A percentile compares a stretch with the other conserved stretches of the same genome.
Conservation (phyloP, 2,329 filamentous ascomycete species). For the Stenocarpella maydis region DNA sequence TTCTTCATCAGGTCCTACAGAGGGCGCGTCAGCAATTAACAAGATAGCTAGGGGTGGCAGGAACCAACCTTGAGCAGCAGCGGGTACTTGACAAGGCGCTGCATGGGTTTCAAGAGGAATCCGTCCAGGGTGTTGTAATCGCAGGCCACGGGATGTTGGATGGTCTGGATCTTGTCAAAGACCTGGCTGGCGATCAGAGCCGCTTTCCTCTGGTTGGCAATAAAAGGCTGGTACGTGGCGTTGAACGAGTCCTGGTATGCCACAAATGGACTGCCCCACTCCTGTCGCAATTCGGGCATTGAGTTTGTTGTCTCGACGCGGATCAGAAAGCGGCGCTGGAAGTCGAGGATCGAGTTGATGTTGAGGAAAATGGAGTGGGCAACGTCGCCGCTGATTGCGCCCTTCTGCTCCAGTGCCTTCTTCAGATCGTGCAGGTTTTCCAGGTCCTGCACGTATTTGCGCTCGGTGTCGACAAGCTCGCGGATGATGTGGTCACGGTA, state of each 20-base stretch:
- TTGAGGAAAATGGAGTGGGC: constrained; percentile 97
- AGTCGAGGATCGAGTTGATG: constrained; percentile 92
- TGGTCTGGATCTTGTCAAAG: constrained; percentile 84
- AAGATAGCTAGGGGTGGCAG: constrained; percentile 18
- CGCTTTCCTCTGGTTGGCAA: constrained; percentile 93
- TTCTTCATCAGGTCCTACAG: constrained; percentile 86
- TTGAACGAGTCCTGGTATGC: constrained; percentile 86
- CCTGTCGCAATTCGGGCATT: constrained; percentile 76
- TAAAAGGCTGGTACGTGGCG: constrained; percentile 90
- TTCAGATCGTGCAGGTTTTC: constrained; percentile 94
- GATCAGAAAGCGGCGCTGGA: constrained; percentile 93
- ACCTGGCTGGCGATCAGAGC: constrained; percentile 83
- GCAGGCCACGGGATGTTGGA: constrained; percentile 81
- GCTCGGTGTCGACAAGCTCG: constrained; percentile 92
- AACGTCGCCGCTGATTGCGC: constrained; percentile 85
- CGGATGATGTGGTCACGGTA: constrained; percentile 87
- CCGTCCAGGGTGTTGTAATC: constrained; percentile 89
- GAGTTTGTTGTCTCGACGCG: constrained; percentile 95
- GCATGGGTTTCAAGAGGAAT: constrained; percentile 96
- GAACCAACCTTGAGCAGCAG: constrained; percentile 78
- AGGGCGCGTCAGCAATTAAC: constrained; percentile 40
- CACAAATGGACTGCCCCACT: constrained; percentile 94
- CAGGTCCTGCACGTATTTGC: constrained; percentile 97
- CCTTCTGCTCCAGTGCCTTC: constrained; percentile 86
- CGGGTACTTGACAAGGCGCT: constrained; percentile 93